Evolutionary conservation across 768 basidiomycete genomes (phyloP).

Genomic region (Hebeloma cylindrosporum): DNA sequence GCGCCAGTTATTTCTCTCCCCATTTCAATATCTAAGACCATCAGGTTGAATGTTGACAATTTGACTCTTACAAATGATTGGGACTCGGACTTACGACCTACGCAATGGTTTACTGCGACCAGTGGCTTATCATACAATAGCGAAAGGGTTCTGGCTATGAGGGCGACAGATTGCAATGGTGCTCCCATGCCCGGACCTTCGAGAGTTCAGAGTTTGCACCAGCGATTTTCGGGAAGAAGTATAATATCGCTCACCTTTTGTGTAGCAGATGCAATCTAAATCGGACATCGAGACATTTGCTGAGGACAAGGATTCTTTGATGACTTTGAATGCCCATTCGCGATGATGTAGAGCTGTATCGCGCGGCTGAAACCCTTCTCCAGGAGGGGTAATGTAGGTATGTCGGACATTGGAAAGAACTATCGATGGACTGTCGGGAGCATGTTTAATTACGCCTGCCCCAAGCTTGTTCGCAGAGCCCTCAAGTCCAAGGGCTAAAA

Average conservation of each 20-base stretch:
- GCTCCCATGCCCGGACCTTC: slow-evolving; percentile 99
- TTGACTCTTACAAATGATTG: not conserved
- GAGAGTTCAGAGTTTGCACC: not conserved
- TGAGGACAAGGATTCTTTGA: slow-evolving; percentile 70
- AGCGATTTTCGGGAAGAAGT: not conserved
- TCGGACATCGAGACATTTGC: slow-evolving; percentile 73
- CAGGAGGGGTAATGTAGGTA: slow-evolving; percentile 98
- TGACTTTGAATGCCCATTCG: slow-evolving; percentile 84
- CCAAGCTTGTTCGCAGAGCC: slow-evolving; percentile 99
- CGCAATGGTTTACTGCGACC: slow-evolving; percentile 98
- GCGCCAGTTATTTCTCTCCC: slow-evolving; percentile 94
- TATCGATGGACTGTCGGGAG: slow-evolving; percentile 63
- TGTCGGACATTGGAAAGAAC: slow-evolving; percentile 94
- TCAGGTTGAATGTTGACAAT: slow-evolving; percentile 2
- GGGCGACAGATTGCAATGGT: slow-evolving; percentile 90
- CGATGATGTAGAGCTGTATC: slow-evolving; percentile 97
- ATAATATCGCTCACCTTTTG: slow-evolving; percentile 73
- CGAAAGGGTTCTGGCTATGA: slow-evolving; percentile 90
- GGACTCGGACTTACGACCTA: slow-evolving; percentile 73
- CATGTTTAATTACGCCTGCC: slow-evolving; percentile 87
- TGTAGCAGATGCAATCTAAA: slow-evolving; percentile 94
- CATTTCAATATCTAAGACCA: slow-evolving; percentile 90
- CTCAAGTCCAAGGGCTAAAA: slow-evolving; percentile 93
- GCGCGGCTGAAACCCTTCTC: slow-evolving; percentile 94
- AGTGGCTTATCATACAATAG: slow-evolving; percentile 88